Base-by-base conservation (phyloP, 352 stramenopile species). In the Phytophthora gonapodyides region DNA sequence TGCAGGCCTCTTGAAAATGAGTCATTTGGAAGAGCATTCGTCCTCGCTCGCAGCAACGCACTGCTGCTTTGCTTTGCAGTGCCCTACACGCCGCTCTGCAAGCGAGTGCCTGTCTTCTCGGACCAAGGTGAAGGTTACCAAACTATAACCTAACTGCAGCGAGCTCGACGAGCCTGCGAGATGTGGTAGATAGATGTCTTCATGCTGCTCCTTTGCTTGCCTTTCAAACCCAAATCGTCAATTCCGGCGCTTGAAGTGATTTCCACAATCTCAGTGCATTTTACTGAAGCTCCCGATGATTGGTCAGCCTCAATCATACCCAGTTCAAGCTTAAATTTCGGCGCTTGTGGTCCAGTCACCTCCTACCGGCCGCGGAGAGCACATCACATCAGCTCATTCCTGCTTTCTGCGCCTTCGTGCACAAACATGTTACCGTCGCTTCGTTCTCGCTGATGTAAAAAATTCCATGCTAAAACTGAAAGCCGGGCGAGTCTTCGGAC, bases 401-500 rank as follows among this genome's bases (percentile, higher is more conserved):
- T 19, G 10, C 7, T 44, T 68, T 68, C 42, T 42, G 36, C 35
- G 43, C 6, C 38, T n/a, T 15, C 55, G n/a, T 10, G n/a, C 36
- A 31, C n/a, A 40, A 43, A 13, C 21, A 16, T 58, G 15, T 16
- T 24, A 24, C 3, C 33, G 37, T 41, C 16, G 21, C 8, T 41
- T 27, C 30, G 65, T 82, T 86, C 76, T 86, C 76, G 41, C 50
- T 78, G 76, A 86, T 83, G 75, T 69, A 75, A 89, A 55, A 80
- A 87, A 46, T 81, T 87, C 80, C 80, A 91, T 91, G 82, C 82
- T 91, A 91, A 91, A 81, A 78, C 82, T 75, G 82, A 89, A 67
- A 76, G 62, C 50, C 38, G 40, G 70, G 53, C 57, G 48, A 37
- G 31, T 61, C 50, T 61, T 66, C 47, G 49, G 67, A 51, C 24